Evolutionary conservation across 192 early-diverging fungal species (phyloP).

Genomic region (Coemansia sp.): DNA sequence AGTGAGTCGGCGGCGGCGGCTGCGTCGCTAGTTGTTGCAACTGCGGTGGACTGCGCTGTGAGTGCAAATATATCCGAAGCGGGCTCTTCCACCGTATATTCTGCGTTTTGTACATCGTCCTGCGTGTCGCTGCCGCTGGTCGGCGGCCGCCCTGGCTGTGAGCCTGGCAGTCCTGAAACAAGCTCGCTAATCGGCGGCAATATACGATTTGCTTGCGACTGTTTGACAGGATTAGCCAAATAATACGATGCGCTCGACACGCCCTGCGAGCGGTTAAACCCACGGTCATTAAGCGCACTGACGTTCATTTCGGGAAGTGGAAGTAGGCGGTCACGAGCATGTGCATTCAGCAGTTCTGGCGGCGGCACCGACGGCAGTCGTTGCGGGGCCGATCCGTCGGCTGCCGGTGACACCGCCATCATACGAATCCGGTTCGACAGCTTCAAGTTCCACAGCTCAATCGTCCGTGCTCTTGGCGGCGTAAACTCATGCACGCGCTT

Average conservation of each 20-base stretch:
- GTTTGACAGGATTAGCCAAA: slow-evolving; percentile 27
- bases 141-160: background rate
- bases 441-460: slow-evolving; percentile 38
- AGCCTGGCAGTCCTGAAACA: background rate
- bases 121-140: background rate
- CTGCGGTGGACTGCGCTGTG: background rate
- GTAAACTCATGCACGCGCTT: slow-evolving; percentile 24
- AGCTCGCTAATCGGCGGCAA: slow-evolving; percentile 8
- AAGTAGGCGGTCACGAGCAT: slow-evolving; percentile 28
- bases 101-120: background rate
- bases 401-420: slow-evolving; percentile 48
- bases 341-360: slow-evolving; percentile 34
- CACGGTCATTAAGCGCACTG: slow-evolving; percentile 26
- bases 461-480: slow-evolving; percentile 28
- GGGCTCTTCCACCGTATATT: slow-evolving; percentile 12
- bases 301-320: slow-evolving; percentile 40
- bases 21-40: background rate
- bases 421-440: slow-evolving; percentile 46
- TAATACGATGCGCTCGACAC: slow-evolving; percentile 41
- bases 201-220: background rate
- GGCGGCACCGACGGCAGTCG: slow-evolving; percentile 42
- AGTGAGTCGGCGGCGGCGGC: background rate
- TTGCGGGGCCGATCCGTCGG: slow-evolving; percentile 48
- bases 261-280: slow-evolving; percentile 29
- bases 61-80: slow-evolving; percentile 1